Percentiles rank a stretch among this genome's conserved stretches.
Evolutionary conservation across 2,329 filamentous ascomycete species (phyloP).

Genomic region (Chalaropsis thielavioides): DNA sequence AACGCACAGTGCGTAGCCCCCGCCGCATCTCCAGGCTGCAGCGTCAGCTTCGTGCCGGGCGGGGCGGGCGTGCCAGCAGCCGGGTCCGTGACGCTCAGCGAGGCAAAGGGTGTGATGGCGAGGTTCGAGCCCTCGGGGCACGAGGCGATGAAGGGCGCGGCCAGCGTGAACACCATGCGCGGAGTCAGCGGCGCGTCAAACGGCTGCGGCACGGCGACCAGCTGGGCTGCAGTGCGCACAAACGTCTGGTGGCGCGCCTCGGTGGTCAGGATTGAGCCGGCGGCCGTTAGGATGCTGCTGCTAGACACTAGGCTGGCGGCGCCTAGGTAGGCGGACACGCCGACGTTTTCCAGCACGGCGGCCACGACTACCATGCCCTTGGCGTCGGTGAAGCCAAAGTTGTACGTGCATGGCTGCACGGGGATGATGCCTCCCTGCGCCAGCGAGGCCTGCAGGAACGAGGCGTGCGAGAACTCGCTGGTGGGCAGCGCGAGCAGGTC

Average conservation of each 20-base stretch:
- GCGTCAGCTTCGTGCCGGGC: constrained; percentile 27
- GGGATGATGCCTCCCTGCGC: constrained; percentile 48
- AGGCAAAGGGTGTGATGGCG: constrained; percentile 48
- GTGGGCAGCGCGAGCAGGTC: constrained; percentile 47
- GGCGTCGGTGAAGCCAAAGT: constrained; percentile 54
- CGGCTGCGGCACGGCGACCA: constrained; percentile 48
- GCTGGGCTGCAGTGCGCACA: constrained; percentile 45
- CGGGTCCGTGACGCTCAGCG: constrained; percentile 36
- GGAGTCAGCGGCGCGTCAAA: constrained; percentile 58
- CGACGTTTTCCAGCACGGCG: constrained; percentile 55
- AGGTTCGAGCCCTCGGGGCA: constrained; percentile 52
- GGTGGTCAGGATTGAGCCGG: constrained; percentile 56
- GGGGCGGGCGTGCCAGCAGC: constrained; percentile 28
- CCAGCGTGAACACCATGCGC: constrained; percentile 57
- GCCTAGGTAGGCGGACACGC: constrained; percentile 60
- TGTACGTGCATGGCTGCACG: constrained; percentile 54
- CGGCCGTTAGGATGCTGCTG: constrained; percentile 46
- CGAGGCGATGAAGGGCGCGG: constrained; percentile 54
- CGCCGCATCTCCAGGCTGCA: constrained; percentile 37
- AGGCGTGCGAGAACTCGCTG: constrained; percentile 41
- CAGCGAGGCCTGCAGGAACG: constrained; percentile 38
- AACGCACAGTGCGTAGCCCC: constrained; percentile 50
- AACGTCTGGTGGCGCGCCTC: constrained; percentile 63
- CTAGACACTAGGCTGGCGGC: constrained; percentile 51
- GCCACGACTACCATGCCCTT: constrained; percentile 54